These are phyloP conservation scores for Pseudohalonectria lignicola DNA, from an alignment of 2,329 filamentous ascomycete genomes.

Conservation along the genomic window DNA sequence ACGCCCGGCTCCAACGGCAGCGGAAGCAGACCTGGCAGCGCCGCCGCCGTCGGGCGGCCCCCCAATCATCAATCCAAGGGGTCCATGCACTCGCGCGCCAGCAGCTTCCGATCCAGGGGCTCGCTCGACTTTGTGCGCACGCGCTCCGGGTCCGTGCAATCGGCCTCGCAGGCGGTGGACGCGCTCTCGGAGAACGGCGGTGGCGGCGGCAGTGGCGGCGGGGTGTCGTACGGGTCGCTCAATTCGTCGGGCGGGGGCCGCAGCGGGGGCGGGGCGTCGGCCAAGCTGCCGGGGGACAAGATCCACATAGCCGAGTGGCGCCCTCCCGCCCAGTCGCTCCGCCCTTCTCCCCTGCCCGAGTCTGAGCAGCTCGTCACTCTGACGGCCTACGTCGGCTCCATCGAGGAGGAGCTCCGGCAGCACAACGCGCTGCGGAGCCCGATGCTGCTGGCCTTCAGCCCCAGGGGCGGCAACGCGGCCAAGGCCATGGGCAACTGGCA, in stretches of 20 bases:
- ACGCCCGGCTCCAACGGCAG: conserved; percentile 22
- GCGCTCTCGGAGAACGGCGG: conserved; percentile 6
- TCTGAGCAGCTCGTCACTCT: conserved; percentile 70
- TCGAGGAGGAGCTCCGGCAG: conserved; percentile 73
- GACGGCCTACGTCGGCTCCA: conserved; percentile 67
- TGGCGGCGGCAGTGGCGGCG: conserved; percentile 19
- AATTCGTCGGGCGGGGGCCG: conserved; percentile 2
- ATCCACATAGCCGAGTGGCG: conserved; percentile 79
- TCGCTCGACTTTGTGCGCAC: conserved; percentile 55
- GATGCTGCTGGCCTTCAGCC: conserved; percentile 83
- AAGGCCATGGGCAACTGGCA: conserved; percentile 97
- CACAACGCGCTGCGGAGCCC: conserved; percentile 83
- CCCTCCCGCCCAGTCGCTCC: conserved; percentile 82
- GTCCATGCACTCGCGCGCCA: conserved; percentile 32
- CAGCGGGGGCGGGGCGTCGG: conserved; percentile 5
- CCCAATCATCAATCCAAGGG: conserved; percentile 14
- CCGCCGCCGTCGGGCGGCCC: conserved; percentile 20
- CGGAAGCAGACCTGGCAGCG: conserved; percentile 36
- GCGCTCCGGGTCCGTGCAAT: conserved; percentile 31
- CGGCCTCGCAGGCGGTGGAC: not conserved
- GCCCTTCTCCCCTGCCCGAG: conserved; percentile 68
- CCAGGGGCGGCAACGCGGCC: conserved; percentile 65
- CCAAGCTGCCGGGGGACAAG: conserved; percentile 71
- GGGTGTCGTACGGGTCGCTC: not conserved
- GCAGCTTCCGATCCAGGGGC: conserved; percentile 37